These are phyloP conservation scores for Rhazya stricta DNA, from an alignment of 257 asterid species.

Conservation along the genomic window DNA sequence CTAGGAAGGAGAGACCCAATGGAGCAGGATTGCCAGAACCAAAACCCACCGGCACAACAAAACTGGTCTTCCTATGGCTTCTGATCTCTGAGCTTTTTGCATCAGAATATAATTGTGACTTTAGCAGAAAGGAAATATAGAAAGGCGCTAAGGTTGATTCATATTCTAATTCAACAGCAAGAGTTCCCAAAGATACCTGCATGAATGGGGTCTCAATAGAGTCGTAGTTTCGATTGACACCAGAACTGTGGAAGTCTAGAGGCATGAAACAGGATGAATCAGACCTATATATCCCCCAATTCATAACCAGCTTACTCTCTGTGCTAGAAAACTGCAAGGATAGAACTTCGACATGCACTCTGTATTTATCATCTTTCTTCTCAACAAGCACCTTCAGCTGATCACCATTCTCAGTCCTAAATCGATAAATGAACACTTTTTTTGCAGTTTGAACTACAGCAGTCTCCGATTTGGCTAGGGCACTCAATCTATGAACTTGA, in stretches of 20 bases:
- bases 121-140: slow-evolving; percentile 60
- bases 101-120: slow-evolving; percentile 31
- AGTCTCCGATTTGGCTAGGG: slow-evolving; percentile 36
- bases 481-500: slow-evolving; percentile 34
- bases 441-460: slow-evolving; percentile 37
- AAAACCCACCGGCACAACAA: slow-evolving; percentile 83
- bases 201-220: slow-evolving; percentile 49
- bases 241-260: slow-evolving; percentile 33
- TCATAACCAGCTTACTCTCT: slow-evolving; percentile 40
- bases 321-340: slow-evolving; percentile 30
- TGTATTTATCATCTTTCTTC: slow-evolving; percentile 38
- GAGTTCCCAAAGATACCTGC: slow-evolving; percentile 35
- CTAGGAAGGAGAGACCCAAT: slow-evolving; percentile 54
- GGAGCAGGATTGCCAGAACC: slow-evolving; percentile 77
- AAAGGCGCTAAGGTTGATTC: slow-evolving; percentile 61
- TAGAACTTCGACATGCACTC: slow-evolving; percentile 46
- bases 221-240: slow-evolving; percentile 24
- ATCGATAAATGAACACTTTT: slow-evolving; percentile 44
- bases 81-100: slow-evolving; percentile 37
- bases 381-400: slow-evolving; percentile 56
- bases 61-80: slow-evolving; percentile 64
- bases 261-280: slow-evolving; percentile 53
- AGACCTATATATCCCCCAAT: slow-evolving; percentile 69
- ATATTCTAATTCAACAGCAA: slow-evolving; percentile 56
- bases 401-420: slow-evolving; percentile 63